Conservation (phyloP, 352 stramenopile genomes). For the Globisporangium perplexum region DNA sequence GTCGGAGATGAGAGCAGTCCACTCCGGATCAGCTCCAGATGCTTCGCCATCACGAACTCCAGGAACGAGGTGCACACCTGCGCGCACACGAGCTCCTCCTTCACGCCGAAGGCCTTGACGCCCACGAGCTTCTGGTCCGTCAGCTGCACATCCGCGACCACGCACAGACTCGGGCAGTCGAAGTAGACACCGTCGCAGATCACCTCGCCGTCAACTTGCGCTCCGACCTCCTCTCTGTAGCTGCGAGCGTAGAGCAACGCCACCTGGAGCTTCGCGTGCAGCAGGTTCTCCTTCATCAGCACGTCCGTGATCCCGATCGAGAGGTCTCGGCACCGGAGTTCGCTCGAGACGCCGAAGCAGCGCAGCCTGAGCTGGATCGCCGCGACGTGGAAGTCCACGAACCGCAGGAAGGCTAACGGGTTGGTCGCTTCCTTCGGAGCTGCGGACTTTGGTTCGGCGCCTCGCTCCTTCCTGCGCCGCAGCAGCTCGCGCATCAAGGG, state of each 20-base stretch:
- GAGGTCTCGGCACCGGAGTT: slow-evolving; percentile 35
- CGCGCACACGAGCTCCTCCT: slow-evolving; percentile 26
- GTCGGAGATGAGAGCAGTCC: slow-evolving; percentile 9
- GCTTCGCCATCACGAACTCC: slow-evolving; percentile 26
- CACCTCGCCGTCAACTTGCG: neutral
- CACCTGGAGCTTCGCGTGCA: slow-evolving; percentile 33
- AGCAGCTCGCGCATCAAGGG: slow-evolving; percentile 22
- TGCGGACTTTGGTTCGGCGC: neutral
- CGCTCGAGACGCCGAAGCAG: slow-evolving; percentile 25
- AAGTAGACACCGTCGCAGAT: slow-evolving; percentile 8
- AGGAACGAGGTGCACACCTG: slow-evolving; percentile 39
- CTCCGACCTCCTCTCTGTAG: neutral
- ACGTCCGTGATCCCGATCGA: slow-evolving; percentile 57
- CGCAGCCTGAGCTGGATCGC: slow-evolving; percentile 28
- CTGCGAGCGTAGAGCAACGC: slow-evolving; percentile 14
- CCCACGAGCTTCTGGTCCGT: slow-evolving; percentile 25
- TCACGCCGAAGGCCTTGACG: slow-evolving; percentile 23
- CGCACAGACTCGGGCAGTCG: slow-evolving; percentile 8
- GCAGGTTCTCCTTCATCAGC: slow-evolving; percentile 37
- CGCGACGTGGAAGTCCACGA: slow-evolving; percentile 47
- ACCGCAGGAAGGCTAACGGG: slow-evolving; percentile 51
- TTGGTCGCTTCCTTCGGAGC: slow-evolving; percentile 17
- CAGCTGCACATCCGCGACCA: slow-evolving; percentile 19
- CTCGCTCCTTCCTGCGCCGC: slow-evolving; percentile 7
- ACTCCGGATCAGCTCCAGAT: slow-evolving; percentile 31